Evolutionary conservation across 1,284 basidiomycete genomes (phyloP), one percentile per base, ranked within the genome.

Genomic region (Rhodotorula mucilaginosa): DNA sequence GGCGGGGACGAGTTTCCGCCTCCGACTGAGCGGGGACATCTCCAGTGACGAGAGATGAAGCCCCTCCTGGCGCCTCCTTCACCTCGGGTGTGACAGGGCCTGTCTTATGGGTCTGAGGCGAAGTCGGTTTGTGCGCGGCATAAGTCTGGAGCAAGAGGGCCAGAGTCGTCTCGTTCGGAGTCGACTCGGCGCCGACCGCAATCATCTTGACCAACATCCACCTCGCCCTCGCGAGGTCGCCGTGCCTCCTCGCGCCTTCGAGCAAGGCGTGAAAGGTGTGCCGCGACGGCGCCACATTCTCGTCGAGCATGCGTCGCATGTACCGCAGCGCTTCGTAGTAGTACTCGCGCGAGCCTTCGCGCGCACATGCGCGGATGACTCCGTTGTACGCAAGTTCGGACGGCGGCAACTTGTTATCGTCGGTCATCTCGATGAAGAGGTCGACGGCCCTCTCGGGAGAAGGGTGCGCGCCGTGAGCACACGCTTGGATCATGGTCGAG

Each of bases 181-280:
- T 57, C 70, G 67, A 65, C 7, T 74, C 74, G 68, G 70, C 78
- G 69, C 63, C 78, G 62, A 62, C 71, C 67, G 68, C 75, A 66
- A 64, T 77, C 82, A 93, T 88, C 83, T 97, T 93, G 0, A 90
- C 91, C 67, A 99, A 83, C 69, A 97, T 90, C 95, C 94, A 98
- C 70, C 95, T 84, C 13, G 89, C 88, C 60, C 92, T 85, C 15
- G 86, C 84, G 15, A 99, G 81, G 80, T 98, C 96, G 0, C 93
- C 91, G 1, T 89, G 84, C 7, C 92, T 84, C 80, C 94, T 97
- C 63, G 92, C 90, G 1, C 93, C 93, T 73, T 96, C 92, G 68
- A 99, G 82, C 39, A 99, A 81, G 0, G 92, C 93, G 64, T 86
- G 85, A 81, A 94, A 97, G 1, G 91, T 92, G 63, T 84, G 83